Evolutionary conservation across 495 filamentous ascomycete genomes (phyloP).

Genomic region (Neurospora sp.): DNA sequence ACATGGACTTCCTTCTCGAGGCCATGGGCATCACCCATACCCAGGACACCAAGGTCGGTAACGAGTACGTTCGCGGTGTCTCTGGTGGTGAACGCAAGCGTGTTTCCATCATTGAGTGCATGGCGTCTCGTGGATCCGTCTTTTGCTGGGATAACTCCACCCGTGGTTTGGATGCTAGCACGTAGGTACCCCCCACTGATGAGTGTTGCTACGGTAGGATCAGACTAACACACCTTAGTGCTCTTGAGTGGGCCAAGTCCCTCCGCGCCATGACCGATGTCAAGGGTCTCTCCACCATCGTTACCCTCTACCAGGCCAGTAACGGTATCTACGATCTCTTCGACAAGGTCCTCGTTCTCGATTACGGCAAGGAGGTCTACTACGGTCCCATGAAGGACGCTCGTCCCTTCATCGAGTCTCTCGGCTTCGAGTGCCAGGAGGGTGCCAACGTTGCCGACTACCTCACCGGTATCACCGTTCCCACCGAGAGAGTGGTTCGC

Average conservation of each 20-base stretch:
- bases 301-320: conserved; percentile 65
- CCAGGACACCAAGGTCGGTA: conserved; percentile 65
- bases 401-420: conserved; percentile 42
- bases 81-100: conserved; percentile 51
- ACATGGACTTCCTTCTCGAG: conserved; percentile 17
- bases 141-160: conserved; percentile 45
- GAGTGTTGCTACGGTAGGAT: not conserved
- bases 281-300: conserved; percentile 43
- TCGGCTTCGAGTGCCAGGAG: conserved; percentile 41
- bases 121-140: conserved; percentile 20
- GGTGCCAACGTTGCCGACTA: conserved; percentile 51
- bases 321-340: conserved; percentile 57
- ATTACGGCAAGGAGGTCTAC: conserved; percentile 54
- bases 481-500: conserved; percentile 14
- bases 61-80: conserved; percentile 65
- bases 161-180: conserved; percentile 35
- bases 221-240: conserved; percentile 20
- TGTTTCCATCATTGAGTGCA: conserved; percentile 40
- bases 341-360: conserved; percentile 52
- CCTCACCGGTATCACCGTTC: conserved; percentile 34
- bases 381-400: conserved; percentile 46
- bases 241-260: conserved; percentile 36
- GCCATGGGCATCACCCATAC: conserved; percentile 61
- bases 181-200: conserved; percentile 4
- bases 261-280: conserved; percentile 45